Base-by-base conservation (phyloP, 495 filamentous ascomycete species). In the Xylaria palmicola region DNA sequence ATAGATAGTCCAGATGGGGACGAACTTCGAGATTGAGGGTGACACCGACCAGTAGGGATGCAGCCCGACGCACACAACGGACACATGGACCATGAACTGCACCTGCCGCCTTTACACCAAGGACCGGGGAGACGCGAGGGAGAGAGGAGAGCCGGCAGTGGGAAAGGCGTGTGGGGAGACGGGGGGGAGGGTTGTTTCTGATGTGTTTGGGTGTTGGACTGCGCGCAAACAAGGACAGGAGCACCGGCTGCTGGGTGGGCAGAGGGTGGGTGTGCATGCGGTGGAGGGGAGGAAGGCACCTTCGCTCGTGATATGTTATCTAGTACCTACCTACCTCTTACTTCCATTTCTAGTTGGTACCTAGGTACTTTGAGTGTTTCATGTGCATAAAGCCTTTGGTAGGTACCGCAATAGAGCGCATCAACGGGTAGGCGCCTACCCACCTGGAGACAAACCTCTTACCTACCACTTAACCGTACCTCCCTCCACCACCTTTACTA, bases 1-100 rank as follows among this genome's bases (percentile, higher is more conserved):
- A 40, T 45, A 20, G 2, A 1, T 3, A 9, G 2, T 15, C 19
- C 29, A n/a, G 54, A 45, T 15, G 37, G 20, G 56, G 45, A 41
- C 36, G 34, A 29, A 17, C n/a, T 50, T 52, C 26, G 37, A 52
- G 37, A 44, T 36, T 44, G 27, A 44, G 37, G 26, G 29, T 26
- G 48, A 12, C 45, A 60, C 57, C 5, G 34, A 49, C 57, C 27
- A 41, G 34, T 60, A 52, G 44, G 9, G 20, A 34, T 24, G 34
- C 47, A 26, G 20, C 32, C 3, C 24, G 26, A 36, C 29, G 13
- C 39, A 44, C 24, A 34, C 52, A 17, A 48, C 12, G 40, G 27
- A 6, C 17, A 36, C 40, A 37, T 43, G 7, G 27, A n/a, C 29
- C 54, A 36, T 12, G 29, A 30, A 29, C 45, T 37, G 45, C 47